Evolutionary conservation across 257 asterid species (phyloP).

Genomic region (Verbena officinalis): DNA sequence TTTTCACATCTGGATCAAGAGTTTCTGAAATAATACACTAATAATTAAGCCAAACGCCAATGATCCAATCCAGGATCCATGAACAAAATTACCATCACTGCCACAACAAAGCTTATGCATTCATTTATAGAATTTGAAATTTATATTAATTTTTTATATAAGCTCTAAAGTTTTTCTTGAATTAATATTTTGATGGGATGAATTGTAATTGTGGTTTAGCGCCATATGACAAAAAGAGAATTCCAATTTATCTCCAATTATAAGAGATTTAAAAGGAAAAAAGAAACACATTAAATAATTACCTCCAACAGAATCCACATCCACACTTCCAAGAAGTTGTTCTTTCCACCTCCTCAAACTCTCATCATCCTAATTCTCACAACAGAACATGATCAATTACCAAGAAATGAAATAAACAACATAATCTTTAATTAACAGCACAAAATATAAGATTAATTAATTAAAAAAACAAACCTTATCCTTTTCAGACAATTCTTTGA

Average conservation of each 20-base stretch:
- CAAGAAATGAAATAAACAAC: background rate
- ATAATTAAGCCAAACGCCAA: background rate
- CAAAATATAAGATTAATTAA: background rate
- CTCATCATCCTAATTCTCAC: conserved; percentile 59
- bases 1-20: conserved; percentile 72
- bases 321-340: conserved; percentile 73
- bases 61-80: conserved; percentile 2
- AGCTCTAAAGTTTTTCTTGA: too few species aligned
- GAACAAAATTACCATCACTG: background rate
- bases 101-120: too few species aligned
- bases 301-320: conserved; percentile 59
- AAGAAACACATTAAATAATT: background rate
- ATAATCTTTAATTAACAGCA: background rate
- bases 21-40: conserved; percentile 49
- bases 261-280: background rate
- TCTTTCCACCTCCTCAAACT: conserved; percentile 79
- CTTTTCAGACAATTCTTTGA: conserved; percentile 64
- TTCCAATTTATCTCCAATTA: background rate
- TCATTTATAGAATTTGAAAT: too few species aligned
- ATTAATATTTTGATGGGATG: too few species aligned
- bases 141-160: too few species aligned
- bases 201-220: too few species aligned
- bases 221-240: background rate
- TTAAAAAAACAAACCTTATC: conserved; percentile 50
- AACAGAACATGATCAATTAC: background rate